phyloP scores from a whole-genome alignment of 1,284 basidiomycete species.

The Rhodotorula sp. region DNA sequence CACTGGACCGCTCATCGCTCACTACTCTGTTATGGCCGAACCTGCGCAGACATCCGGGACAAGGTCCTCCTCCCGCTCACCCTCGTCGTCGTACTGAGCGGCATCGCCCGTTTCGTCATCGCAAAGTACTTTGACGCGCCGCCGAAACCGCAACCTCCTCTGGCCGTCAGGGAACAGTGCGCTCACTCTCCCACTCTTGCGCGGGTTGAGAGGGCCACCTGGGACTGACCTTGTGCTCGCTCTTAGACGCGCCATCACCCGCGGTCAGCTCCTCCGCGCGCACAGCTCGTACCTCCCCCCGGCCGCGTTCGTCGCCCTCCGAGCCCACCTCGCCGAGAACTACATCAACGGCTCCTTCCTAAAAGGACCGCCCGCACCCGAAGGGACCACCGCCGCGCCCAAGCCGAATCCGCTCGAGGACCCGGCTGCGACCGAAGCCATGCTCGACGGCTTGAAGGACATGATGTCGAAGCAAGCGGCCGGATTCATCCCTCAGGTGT shows the following conservation, averaged over 20 bases:
- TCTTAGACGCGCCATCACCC: constrained; percentile 81
- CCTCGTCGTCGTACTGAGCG: constrained; percentile 95
- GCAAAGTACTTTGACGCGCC: constrained; percentile 77
- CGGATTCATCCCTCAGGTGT: constrained; percentile 55
- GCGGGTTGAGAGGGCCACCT: no score
- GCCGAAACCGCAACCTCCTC: constrained; percentile 75
- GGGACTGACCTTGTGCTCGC: no score
- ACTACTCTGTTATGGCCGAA: neutral
- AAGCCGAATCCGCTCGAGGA: constrained; percentile 70
- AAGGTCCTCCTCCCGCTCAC: constrained; percentile 95
- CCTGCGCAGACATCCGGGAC: constrained; percentile 63
- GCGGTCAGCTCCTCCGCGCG: constrained; percentile 76
- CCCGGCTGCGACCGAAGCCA: constrained; percentile 89
- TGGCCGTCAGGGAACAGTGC: constrained; percentile 88
- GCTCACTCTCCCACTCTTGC: no score
- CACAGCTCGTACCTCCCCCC: constrained; percentile 68
- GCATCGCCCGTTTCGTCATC: constrained; percentile 89
- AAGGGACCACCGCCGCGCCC: constrained; percentile 55
- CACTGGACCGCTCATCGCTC: neutral
- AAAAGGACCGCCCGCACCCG: constrained; percentile 64
- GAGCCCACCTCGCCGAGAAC: constrained; percentile 52
- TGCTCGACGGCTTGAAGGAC: constrained; percentile 99
- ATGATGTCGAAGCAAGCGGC: constrained; percentile 99
- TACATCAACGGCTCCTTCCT: constrained; percentile 76
- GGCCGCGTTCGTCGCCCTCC: constrained; percentile 40